Base-by-base conservation (phyloP, 495 filamentous ascomycete species). In the Neurospora tetrasperma region DNA sequence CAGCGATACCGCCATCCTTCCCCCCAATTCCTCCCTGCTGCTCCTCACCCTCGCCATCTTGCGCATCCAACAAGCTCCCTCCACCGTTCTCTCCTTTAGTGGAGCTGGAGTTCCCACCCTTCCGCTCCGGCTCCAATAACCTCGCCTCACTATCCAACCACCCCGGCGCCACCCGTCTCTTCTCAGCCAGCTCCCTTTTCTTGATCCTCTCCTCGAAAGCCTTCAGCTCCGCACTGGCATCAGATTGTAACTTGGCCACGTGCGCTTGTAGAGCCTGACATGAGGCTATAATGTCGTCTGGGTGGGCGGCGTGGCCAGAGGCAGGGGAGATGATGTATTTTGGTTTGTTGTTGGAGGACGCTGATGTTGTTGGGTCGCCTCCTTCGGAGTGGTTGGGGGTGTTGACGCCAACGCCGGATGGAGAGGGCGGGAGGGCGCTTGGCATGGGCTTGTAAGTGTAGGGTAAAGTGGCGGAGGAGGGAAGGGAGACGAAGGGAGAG, bases 391-490 rank as follows among this genome's bases (percentile, higher is more conserved):
- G 82, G 16, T 88, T 23, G 42, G 72, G 39, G 18, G 78, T 74
- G 70, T 83, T 72, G 38, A 82, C 73, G 35, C 84, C 76, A 35
- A 85, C 76, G 78, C 89, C 87, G 8, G 90, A 90, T 31, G 90
- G 86, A 12, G 94, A 93, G 1, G 91, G 90, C 0, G 96, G 96
- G 0, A 99, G 87, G 2, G 92, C 91, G 7, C 92, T 93, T 0
- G 96, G 90, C 74, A 99, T 90, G 5, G 90, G 85, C 78, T 93
- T 94, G 88, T 98, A 99, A 62, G 92, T 97, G 84, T 98, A 98
- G 42, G 96, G 96, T 2, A 99, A 89, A 3, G 96, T 97, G 68
- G 94, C 91, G 38, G 96, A 90, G 10, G 92, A 89, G 40, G 96
- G 96, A 46, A 98, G 93, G 73, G 90, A 91, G 81, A 98, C 89